Evolutionary conservation across 2,329 filamentous ascomycete genomes (phyloP), one percentile per base, ranked within the genome.

Genomic region (Aspergillus sp.): DNA sequence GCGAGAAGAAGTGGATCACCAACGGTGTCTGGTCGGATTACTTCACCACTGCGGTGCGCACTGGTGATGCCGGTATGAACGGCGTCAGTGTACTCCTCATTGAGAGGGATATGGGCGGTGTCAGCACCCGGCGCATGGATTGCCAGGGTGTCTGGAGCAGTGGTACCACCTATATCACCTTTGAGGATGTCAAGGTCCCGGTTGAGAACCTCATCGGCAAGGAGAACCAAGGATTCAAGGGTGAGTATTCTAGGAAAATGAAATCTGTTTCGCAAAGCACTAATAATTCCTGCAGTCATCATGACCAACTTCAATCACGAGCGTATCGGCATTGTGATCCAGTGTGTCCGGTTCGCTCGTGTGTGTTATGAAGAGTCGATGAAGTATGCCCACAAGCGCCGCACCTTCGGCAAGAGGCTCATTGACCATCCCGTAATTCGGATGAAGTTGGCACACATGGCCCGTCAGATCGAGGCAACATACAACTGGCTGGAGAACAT

Each of bases 281-380:
- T 64, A 45, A 62, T 41, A 21, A 19, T 45, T 19, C 21, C 32
- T 52, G 57, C 62, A 86, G 92, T 96, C 74, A 94, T 99, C 84
- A 98, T 98, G 94, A 97, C 92, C 76, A 97, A 97, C 85, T 97
- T 97, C 84, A 98, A 98, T 86, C 95, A 98, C 84, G 95, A 99
- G 82, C 91, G 95, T 65, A 93, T 99, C 70, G 95, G 95, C 64
- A 98, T 99, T 79, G 93, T 98, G 80, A 98, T 98, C 82, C 95
- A 99, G 80, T 96, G 89, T 72, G 78, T 97, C 66, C 92, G 95
- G 72, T 98, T 99, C 86, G 89, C 91, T 47, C 92, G 95, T 67
- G 94, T 98, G 67, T 97, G 93, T 85, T 97, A 92, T 83, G 94
- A 98, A 76, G 95, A 99, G 81, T 91, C 90, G 23, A 86, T 98